Percentiles rank a stretch among this genome's conserved stretches.
Conservation (phyloP, 163 green algal genomes). For the Chlorella variabilis region DNA sequence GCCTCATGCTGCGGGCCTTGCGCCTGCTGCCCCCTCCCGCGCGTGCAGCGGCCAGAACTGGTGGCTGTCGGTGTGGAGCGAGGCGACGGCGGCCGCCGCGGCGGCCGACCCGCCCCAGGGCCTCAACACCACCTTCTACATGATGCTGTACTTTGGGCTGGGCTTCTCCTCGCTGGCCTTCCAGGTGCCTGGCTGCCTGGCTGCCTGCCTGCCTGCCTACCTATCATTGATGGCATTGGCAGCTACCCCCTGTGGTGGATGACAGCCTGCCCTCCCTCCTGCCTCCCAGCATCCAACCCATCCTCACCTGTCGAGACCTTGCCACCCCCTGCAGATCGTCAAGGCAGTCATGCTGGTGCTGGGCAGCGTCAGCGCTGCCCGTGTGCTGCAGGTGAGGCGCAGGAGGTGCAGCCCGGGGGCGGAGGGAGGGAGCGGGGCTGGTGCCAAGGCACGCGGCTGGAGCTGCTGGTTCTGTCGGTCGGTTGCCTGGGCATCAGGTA, state of each 20-base stretch:
- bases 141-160: constrained; percentile 78
- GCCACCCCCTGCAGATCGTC: constrained; percentile 1
- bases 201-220: too few species aligned
- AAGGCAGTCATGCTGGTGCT: constrained; percentile 53
- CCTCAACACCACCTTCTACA: constrained; percentile 57
- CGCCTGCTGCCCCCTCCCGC: too few species aligned
- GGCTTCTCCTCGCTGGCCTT: constrained; percentile 66
- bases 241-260: not conserved
- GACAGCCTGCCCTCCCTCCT: too few species aligned
- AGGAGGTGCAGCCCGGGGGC: too few species aligned
- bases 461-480: too few species aligned
- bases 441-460: too few species aligned
- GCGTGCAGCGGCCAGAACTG: constrained; percentile 74
- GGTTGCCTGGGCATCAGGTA: too few species aligned
- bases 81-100: constrained; percentile 37
- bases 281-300: too few species aligned
- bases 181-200: constrained; percentile 42
- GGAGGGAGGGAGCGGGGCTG: too few species aligned
- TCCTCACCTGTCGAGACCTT: not conserved
- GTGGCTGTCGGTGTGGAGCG: constrained; percentile 75
- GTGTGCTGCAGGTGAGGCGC: constrained; percentile 55
- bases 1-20: too few species aligned
- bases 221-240: not conserved
- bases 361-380: constrained; percentile 60
- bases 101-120: not conserved